Percentiles rank a stretch among this genome's conserved stretches.
These are phyloP conservation scores for Coemansia sp. DNA, from an alignment of 192 early-diverging fungal species.

Conservation along the genomic window DNA sequence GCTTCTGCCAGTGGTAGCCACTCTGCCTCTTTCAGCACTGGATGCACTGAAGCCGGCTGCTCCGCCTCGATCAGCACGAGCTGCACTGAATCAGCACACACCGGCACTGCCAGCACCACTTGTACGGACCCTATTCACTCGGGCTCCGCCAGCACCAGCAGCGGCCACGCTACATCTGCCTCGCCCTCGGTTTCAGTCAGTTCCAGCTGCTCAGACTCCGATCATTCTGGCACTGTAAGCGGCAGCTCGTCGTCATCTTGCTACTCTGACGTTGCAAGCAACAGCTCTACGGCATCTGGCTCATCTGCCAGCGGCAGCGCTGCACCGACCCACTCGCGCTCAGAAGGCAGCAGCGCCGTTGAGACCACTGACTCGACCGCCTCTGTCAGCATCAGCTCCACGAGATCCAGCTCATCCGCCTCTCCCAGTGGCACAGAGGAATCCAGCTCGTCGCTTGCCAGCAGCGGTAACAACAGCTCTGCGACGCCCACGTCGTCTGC, in stretches of 20 bases:
- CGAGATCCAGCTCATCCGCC: not conserved
- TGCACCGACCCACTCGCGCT: not conserved
- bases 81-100: no score
- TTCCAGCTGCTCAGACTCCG: not conserved
- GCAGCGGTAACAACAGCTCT: not conserved
- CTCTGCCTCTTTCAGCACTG: no score
- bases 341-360: not conserved
- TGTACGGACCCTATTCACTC: no score
- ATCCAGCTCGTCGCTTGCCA: not conserved
- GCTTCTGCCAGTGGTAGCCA: no score
- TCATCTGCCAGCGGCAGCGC: not conserved
- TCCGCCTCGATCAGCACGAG: no score
- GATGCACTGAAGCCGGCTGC: no score
- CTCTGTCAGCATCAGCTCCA: not conserved
- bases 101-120: no score
- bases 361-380: not conserved
- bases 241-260: not conserved
- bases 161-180: not conserved
- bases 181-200: not conserved
- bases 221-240: not conserved
- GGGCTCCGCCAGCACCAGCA: not conserved
- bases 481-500: not conserved
- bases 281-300: no score
- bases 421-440: not conserved
- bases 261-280: not conserved